Evolutionary conservation across 331 rosid species (phyloP).

Genomic region (Phaseolus coccineus): DNA sequence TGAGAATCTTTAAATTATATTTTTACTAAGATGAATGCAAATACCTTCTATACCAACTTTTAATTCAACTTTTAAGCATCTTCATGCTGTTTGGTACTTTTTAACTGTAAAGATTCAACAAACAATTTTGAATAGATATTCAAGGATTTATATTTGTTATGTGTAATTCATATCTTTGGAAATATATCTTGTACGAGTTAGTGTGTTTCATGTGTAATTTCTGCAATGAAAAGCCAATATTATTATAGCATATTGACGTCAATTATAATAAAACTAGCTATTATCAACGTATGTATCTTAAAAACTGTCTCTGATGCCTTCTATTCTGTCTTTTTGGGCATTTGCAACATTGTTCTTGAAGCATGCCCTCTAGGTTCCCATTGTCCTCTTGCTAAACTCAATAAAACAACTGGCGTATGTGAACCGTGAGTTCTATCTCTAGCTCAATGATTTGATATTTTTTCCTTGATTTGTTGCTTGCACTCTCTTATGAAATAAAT

Average conservation of each 20-base stretch:
- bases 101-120: background rate
- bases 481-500: constrained; percentile 17
- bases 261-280: background rate
- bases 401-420: constrained; percentile 80
- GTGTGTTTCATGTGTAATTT: constrained; percentile 1
- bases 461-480: constrained; percentile 9
- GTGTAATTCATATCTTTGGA: constrained; percentile 21
- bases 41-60: constrained; percentile 31
- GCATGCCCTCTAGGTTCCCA: constrained; percentile 97
- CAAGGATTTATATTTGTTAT: background rate
- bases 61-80: constrained; percentile 27
- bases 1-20: constrained; percentile 22
- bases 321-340: constrained; percentile 46
- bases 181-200: background rate
- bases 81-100: constrained; percentile 2
- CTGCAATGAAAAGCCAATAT: background rate
- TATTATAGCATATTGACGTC: constrained; percentile 15
- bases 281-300: constrained; percentile 1
- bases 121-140: constrained; percentile 16
- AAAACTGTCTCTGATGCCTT: constrained; percentile 48
- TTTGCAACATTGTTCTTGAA: constrained; percentile 52
- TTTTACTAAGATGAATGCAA: constrained; percentile 24
- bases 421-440: constrained; percentile 85
- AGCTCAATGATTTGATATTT: constrained; percentile 3
- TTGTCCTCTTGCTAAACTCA: constrained; percentile 84